phyloP scores from a whole-genome alignment of 129 eudicot genomes.

The Artemisia tridentata region DNA sequence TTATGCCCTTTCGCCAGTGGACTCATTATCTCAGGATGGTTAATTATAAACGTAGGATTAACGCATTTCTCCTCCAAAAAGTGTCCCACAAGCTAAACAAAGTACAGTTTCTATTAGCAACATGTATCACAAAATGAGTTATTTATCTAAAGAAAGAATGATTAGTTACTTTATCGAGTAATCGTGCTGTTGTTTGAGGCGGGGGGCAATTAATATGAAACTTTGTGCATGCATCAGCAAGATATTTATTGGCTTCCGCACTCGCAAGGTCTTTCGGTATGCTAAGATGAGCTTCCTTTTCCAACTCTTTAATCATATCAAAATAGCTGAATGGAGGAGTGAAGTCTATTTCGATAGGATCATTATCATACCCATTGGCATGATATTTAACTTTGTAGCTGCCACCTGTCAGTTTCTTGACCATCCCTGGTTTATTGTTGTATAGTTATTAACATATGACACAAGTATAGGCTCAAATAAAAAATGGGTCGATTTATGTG shows the following conservation, averaged over 20 bases:
- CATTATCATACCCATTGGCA: slow-evolving; percentile 74
- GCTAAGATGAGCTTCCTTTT: slow-evolving; percentile 69
- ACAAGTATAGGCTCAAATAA: too few relatives aligned
- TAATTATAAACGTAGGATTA: too few relatives aligned
- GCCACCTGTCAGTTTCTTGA: slow-evolving; percentile 83
- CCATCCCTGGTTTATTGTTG: slow-evolving; percentile 59
- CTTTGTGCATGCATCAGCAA: slow-evolving; percentile 66
- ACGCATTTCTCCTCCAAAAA: too few relatives aligned
- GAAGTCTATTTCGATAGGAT: slow-evolving; percentile 82
- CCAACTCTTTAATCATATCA: slow-evolving; percentile 92
- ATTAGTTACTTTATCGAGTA: slow-evolving; percentile 63
- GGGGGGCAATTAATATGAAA: slow-evolving; percentile 80
- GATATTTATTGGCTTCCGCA: slow-evolving; percentile 76
- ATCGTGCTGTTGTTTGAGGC: slow-evolving; percentile 84
- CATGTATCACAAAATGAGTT: too few relatives aligned
- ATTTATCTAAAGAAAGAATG: too few relatives aligned
- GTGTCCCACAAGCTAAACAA: too few relatives aligned
- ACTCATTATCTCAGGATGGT: too few relatives aligned
- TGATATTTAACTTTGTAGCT: slow-evolving; percentile 73
- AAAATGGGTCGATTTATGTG: too few relatives aligned
- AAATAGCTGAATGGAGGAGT: slow-evolving; percentile 93
- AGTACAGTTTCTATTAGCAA: too few relatives aligned
- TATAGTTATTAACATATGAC: too few relatives aligned
- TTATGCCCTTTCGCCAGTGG: too few relatives aligned
- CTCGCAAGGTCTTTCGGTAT: slow-evolving; percentile 85